Conservation (phyloP, 2,329 filamentous ascomycete genomes). For the Diaporthe ilicicola region DNA sequence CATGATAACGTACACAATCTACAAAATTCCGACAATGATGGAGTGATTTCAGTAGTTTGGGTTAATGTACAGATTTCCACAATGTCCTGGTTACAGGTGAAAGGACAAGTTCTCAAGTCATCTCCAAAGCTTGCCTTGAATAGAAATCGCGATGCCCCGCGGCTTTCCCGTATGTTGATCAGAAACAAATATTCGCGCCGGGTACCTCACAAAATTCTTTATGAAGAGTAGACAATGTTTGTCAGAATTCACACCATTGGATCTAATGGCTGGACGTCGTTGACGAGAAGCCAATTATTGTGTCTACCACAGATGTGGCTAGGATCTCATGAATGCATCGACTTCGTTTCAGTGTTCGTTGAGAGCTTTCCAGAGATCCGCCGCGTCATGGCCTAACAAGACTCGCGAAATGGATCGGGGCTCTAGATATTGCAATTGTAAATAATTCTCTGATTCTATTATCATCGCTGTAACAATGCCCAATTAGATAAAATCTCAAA, state of each 20-base stretch:
- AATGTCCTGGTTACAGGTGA: neutral
- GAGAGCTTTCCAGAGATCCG: neutral
- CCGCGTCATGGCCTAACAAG: neutral
- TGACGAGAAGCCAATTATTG: too few relatives aligned
- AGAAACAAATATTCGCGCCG: too few relatives aligned
- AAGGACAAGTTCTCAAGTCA: neutral
- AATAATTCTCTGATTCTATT: neutral
- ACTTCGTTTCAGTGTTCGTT: too few relatives aligned
- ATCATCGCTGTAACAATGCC: neutral
- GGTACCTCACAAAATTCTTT: too few relatives aligned
- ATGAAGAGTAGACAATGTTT: too few relatives aligned
- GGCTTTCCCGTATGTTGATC: too few relatives aligned
- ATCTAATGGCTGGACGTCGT: too few relatives aligned
- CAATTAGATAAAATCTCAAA: conserved; percentile 3
- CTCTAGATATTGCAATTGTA: neutral
- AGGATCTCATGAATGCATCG: too few relatives aligned
- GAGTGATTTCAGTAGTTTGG: neutral
- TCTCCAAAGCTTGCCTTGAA: neutral
- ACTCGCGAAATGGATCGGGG: neutral
- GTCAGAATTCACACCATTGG: too few relatives aligned
- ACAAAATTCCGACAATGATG: neutral
- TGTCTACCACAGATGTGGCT: too few relatives aligned
- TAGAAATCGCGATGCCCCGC: too few relatives aligned
- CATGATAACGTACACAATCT: neutral
- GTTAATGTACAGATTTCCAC: neutral